Base-by-base conservation (phyloP, 441 rosid genomes). In the Brassica balearica region DNA sequence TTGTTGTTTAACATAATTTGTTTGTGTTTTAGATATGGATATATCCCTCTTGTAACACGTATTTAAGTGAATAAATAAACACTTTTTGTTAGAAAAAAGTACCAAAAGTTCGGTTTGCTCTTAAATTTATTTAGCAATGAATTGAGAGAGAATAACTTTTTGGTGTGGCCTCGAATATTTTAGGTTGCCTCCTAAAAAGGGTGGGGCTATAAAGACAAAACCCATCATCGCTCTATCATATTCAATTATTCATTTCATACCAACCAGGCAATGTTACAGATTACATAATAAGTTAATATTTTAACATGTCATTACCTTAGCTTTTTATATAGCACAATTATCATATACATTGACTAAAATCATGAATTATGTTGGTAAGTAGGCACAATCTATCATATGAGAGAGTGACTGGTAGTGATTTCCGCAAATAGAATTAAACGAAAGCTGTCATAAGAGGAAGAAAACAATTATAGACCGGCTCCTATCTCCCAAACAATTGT, bases 181-280 rank as follows among this genome's bases (percentile, higher is more conserved):
- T 55, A 61, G 36, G 65, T 61, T 61, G 32, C 65, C 17, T 61
- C 65, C 65, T 61, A 61, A 6, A 25, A 25, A 5, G 9, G 65
- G 65, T 61, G 65, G 38, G 19, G 59, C 59, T 53, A 53, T 6
- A 15, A 12, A 12, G 15, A 61, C 38, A 61, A 25, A 15, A 53
- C 59, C 59, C 22, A 53, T 53, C 7, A 53, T 53, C 20, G 59
- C 59, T 53, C 59, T 15, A 61, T 61, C 65, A 25, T 25, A 6
- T 25, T 61, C 38, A 61, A 25, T 12, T 61, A 61, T 61, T 61
- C 65, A 61, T 61, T 61, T 61, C 65, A 61, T 61, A 15, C 59
- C 59, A 53, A 53, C 59, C 7, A 15, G 25, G 9, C 12, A 12
- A 15, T 15, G 59, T 53, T 14, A 10, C 14, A 43, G 53, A 58